Percentiles rank a stretch among this genome's conserved stretches.
Evolutionary conservation across 768 basidiomycete species (phyloP).

Genomic region (Pisolithus tinctorius): DNA sequence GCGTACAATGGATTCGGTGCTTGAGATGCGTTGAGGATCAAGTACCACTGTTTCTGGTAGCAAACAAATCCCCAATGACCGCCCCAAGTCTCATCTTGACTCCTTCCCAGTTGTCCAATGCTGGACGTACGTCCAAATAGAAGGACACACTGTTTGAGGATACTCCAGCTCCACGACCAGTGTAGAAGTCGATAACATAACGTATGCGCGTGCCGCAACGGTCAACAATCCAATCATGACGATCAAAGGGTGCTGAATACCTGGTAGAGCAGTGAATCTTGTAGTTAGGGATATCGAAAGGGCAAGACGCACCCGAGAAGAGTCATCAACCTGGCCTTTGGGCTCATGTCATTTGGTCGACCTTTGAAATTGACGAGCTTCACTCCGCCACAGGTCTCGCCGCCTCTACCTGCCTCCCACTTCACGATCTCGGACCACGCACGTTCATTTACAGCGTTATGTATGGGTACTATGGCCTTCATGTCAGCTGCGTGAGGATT

Average conservation of each 20-base stretch:
- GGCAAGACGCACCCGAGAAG: constrained; percentile 67
- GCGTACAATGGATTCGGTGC: constrained; percentile 5
- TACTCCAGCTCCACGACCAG: constrained; percentile 52
- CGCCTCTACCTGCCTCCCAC: constrained; percentile 80
- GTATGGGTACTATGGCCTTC: constrained; percentile 94
- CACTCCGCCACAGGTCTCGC: constrained; percentile 73
- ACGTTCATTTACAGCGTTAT: constrained; percentile 97
- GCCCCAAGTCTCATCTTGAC: constrained; percentile 69
- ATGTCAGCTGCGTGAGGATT: constrained; percentile 84
- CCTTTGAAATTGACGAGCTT: constrained; percentile 90
- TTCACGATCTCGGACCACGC: constrained; percentile 78
- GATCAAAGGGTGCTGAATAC: constrained; percentile 90
- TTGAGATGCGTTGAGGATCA: constrained; percentile 7
- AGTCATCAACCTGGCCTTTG: constrained; percentile 75
- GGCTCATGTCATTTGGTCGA: constrained; percentile 69
- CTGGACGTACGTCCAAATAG: constrained; percentile 91
- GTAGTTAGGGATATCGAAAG: background rate
- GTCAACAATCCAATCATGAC: constrained; percentile 96
- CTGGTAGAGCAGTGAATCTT: constrained; percentile 33
- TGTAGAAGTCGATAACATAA: constrained; percentile 98
- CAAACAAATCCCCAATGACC: constrained; percentile 40
- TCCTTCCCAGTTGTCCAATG: constrained; percentile 93
- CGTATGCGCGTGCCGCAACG: constrained; percentile 84
- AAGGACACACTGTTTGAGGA: constrained; percentile 63
- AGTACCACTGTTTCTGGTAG: constrained; percentile 13